Base-by-base conservation (phyloP, 2,329 filamentous ascomycete species). In the Stagonosporopsis cucurbitacearum region DNA sequence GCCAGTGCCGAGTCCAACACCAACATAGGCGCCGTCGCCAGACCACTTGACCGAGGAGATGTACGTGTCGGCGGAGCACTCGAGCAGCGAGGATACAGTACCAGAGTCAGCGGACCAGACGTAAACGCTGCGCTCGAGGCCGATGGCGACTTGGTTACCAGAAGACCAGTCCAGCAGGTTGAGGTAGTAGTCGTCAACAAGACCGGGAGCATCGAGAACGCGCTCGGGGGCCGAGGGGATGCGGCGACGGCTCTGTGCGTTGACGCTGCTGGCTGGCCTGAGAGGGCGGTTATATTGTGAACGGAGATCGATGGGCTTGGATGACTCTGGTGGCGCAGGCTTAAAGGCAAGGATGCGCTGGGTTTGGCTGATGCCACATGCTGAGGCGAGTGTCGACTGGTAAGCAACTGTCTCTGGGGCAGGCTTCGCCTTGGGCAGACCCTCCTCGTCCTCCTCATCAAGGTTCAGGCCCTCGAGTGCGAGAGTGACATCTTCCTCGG, bases 31-130 rank as follows among this genome's bases (percentile, higher is more conserved):
- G 57, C 95, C 95, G 71, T 99, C 95, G 46, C 91, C 92, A 60
- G 93, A 97, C 95, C 95, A 99, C 81, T 98, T 98, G 72, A 99
- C 94, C 65, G 93, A 97, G 81, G 93, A 96, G 71, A 99, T 88
- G 75, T 99, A 98, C 19, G 94, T 98, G 76, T 99, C 95, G 19
- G 90, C 82, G 53, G 86, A 85, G 45, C 91, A 92, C 81, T 99
- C 94, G 46, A 98, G 81, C 22, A 99, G 87, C 70, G 90, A 94
- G 80, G 86, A 90, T 59, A 99, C 95, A 15, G 88, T 87, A 57
- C 95, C 95, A 71, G 92, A 89, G 65, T 98, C 95, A 13, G 95
- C 95, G 32, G 95, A 98, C 95, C 95, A 99, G 67, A 99, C 91
- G 71, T 99, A 99, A 68, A 99, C 95, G 66, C 89, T 96, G 65